Percentiles rank a stretch among this genome's conserved stretches.
Evolutionary conservation across 257 asterid species (phyloP).

Genomic region (Salvia hispanica): DNA sequence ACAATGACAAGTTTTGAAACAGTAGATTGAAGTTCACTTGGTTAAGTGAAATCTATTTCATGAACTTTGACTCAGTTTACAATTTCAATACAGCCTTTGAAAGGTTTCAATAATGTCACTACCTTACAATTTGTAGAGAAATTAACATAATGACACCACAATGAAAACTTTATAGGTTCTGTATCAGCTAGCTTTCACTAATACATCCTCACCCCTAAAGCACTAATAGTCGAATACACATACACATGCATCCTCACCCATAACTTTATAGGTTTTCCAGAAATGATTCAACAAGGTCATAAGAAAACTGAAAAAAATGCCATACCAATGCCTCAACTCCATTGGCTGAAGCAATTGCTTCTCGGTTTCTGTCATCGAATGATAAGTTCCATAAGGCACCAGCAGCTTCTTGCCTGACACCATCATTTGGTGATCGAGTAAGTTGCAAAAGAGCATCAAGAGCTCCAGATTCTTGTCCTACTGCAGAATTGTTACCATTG

Average conservation of each 20-base stretch:
- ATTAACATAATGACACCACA: neutral
- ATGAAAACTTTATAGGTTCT: constrained; percentile 10
- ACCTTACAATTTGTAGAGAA: too few relatives aligned
- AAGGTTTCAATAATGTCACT: too few relatives aligned
- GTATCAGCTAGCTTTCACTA: neutral
- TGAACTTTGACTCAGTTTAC: too few relatives aligned
- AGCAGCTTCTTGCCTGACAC: constrained; percentile 99
- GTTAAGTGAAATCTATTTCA: neutral
- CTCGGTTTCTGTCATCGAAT: constrained; percentile 85
- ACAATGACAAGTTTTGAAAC: too few relatives aligned
- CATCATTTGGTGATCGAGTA: constrained; percentile 69
- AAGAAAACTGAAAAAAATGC: neutral
- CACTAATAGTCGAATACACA: too few relatives aligned
- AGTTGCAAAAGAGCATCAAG: constrained; percentile 87
- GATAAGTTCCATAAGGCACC: constrained; percentile 94
- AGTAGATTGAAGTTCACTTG: neutral
- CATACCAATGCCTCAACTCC: constrained; percentile 96
- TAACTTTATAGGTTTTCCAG: neutral
- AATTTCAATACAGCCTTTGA: too few relatives aligned
- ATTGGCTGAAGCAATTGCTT: constrained; percentile 83
- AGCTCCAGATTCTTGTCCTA: constrained; percentile 85
- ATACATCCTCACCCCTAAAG: constrained; percentile 3
- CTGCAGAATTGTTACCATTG: constrained; percentile 74
- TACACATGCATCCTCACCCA: too few relatives aligned
- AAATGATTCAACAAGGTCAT: constrained; percentile 8